Percentiles rank a stretch among this genome's conserved stretches.
Conservation (phyloP, 163 green algal species). For the Scenedesmus sp. region DNA sequence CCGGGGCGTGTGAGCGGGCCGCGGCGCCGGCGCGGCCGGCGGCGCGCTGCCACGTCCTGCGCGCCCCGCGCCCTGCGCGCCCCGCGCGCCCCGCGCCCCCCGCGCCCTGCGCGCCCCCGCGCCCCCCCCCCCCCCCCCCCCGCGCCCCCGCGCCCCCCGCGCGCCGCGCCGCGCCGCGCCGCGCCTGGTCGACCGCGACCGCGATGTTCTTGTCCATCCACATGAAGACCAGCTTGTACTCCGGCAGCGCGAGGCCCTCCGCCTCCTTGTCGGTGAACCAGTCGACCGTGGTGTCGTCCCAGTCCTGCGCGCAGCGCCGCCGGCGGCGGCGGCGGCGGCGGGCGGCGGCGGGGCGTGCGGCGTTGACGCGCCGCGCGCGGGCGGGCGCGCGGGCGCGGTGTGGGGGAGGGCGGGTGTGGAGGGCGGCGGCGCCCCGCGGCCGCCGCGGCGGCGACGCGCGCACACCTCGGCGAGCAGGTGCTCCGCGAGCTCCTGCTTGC, state of each 20-base stretch:
- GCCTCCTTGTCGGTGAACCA: conserved; percentile 64
- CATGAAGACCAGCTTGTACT: conserved; percentile 86
- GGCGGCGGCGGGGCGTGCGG: background rate
- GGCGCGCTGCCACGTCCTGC: no score
- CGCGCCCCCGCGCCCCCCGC: no score
- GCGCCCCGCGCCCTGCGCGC: no score
- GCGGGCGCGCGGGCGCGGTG: no score
- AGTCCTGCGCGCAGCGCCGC: conserved; percentile 46
- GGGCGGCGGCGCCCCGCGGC: no score
- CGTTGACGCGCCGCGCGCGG: no score
- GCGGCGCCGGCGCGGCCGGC: background rate
- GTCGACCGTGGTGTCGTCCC: conserved; percentile 63
- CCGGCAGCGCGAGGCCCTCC: conserved; percentile 61
- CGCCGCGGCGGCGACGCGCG: no score
- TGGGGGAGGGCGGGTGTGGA: background rate
- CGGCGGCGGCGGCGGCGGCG: background rate
- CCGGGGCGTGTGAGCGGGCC: background rate
- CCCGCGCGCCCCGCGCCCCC: no score
- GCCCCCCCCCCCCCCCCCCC: no score
- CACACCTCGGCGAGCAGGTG: conserved; percentile 32
- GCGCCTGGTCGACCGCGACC: conserved; percentile 88
- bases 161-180: no score
- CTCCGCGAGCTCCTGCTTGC: conserved; percentile 35
- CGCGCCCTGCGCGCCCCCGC: no score
- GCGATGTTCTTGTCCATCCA: conserved; percentile 93